Evolutionary conservation across 306 rosid species (phyloP).

Genomic region (Lathyrus tuberosus): DNA sequence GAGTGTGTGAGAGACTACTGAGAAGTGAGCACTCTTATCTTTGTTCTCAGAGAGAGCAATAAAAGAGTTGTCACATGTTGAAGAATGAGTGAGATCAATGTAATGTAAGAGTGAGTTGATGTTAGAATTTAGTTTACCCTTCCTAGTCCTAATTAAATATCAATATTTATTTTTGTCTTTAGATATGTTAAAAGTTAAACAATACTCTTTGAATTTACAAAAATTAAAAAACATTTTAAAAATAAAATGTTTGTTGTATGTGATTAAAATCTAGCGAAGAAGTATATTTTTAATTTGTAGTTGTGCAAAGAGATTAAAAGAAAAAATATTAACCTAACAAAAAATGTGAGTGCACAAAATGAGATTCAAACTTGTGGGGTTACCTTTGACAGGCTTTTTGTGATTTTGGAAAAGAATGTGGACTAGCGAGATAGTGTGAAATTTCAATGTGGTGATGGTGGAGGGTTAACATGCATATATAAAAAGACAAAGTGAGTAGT

Average conservation of each 20-base stretch:
- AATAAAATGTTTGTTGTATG: no score
- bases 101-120: constrained; percentile 35
- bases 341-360: constrained; percentile 34
- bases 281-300: no score
- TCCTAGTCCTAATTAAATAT: neutral
- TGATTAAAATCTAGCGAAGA: no score
- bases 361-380: constrained; percentile 74
- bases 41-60: constrained; percentile 23
- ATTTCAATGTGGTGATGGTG: no score
- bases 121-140: neutral
- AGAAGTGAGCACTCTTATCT: constrained; percentile 33
- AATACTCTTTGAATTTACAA: no score
- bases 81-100: constrained; percentile 23
- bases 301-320: no score
- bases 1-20: constrained; percentile 24
- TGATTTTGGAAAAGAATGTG: neutral
- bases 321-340: neutral
- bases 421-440: no score
- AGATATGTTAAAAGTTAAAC: no score
- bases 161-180: no score
- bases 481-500: no score
- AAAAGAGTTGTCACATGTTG: constrained; percentile 30
- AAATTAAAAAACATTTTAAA: no score
- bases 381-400: constrained; percentile 55
- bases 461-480: no score